Conservation (phyloP, 1,284 basidiomycete species). For the Uromyces viciae-fabae region DNA sequence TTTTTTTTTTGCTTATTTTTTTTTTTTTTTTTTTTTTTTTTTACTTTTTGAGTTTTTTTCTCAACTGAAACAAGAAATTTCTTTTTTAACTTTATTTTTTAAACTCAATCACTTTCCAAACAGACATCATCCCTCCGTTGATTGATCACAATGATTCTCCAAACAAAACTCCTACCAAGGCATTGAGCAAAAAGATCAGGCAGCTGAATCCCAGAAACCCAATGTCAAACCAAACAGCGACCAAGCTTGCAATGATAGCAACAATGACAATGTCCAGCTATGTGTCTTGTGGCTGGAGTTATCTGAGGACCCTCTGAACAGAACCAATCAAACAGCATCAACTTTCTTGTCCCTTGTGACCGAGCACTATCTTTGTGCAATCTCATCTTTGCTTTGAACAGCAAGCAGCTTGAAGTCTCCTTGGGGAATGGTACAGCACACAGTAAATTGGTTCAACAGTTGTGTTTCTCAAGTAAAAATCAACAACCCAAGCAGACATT, state of each 20-base stretch:
- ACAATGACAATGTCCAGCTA: not conserved
- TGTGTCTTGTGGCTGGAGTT: not conserved
- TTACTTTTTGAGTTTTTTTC: no score
- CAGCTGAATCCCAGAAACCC: no score
- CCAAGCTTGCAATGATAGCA: not conserved
- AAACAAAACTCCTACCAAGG: no score
- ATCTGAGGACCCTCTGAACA: not conserved
- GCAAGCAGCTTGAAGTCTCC: not conserved
- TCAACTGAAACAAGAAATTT: no score
- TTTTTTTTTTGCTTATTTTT: no score
- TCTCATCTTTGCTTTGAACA: not conserved
- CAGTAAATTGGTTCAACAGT: not conserved
- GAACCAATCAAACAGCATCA: not conserved
- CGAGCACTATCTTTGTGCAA: not conserved
- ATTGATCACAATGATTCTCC: no score
- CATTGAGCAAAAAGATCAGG: no score
- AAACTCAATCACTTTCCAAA: no score
- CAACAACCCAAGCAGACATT: not conserved
- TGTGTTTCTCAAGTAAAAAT: not conserved
- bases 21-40: no score
- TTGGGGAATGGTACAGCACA: not conserved
- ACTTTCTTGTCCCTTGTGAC: not conserved
- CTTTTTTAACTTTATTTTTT: no score
- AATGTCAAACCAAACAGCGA: no score
- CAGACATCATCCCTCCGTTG: no score